Evolutionary conservation across 2,329 filamentous ascomycete genomes (phyloP).

Genomic region (Calonectria pseudoreteaudii): DNA sequence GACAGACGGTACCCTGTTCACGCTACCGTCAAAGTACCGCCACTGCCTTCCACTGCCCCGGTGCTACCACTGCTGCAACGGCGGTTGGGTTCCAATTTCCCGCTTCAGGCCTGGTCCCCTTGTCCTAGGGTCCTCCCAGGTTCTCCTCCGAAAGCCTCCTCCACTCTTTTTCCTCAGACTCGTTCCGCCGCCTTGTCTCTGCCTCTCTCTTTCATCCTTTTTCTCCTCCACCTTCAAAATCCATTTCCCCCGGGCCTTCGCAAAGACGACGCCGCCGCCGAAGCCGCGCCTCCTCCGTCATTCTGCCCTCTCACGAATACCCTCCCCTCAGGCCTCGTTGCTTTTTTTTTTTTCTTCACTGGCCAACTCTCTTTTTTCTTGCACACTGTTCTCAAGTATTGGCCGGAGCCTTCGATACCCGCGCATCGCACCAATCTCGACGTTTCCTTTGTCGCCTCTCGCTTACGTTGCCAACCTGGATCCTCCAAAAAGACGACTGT

Average conservation of each 20-base stretch:
- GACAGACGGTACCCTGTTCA: slow-evolving; percentile 7
- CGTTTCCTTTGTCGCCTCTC: slow-evolving; percentile 18
- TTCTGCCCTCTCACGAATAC: background rate
- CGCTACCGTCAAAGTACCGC: slow-evolving; percentile 20
- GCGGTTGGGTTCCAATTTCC: slow-evolving; percentile 34
- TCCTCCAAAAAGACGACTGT: slow-evolving; percentile 24
- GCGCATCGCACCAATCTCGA: slow-evolving; percentile 11
- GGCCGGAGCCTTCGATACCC: slow-evolving; percentile 19
- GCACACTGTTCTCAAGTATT: background rate
- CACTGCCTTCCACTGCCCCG: slow-evolving; percentile 21
- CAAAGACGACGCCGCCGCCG: background rate
- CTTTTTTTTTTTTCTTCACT: slow-evolving; percentile 14
- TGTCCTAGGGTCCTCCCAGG: slow-evolving; percentile 13
- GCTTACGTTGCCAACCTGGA: slow-evolving; percentile 26
- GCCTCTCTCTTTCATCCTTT: slow-evolving; percentile 22
- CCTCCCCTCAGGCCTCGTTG: slow-evolving; percentile 1
- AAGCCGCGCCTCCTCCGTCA: slow-evolving; percentile 12
- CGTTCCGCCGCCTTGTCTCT: background rate
- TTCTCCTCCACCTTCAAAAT: slow-evolving; percentile 26
- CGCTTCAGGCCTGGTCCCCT: slow-evolving; percentile 20
- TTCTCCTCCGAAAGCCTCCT: slow-evolving; percentile 4
- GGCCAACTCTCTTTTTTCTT: slow-evolving; percentile 3
- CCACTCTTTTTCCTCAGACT: slow-evolving; percentile 12
- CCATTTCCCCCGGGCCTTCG: background rate
- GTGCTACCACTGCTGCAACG: slow-evolving; percentile 40